These are phyloP conservation scores for Apiotrichum montevideense DNA, from an alignment of 1,284 basidiomycete species.

Conservation along the genomic window DNA sequence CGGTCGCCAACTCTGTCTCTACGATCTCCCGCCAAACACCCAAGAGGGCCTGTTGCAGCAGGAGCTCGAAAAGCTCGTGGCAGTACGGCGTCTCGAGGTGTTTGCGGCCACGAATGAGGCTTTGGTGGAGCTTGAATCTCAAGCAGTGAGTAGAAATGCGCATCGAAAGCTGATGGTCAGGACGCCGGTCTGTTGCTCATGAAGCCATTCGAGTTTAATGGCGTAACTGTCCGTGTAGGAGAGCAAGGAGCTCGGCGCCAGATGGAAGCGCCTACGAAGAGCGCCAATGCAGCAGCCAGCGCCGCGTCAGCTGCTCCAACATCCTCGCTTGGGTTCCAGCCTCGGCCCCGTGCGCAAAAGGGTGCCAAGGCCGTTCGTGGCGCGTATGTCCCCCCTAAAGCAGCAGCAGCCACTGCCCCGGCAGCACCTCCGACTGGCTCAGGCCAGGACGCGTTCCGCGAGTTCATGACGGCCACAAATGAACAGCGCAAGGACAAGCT, in stretches of 20 bases:
- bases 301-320: neutral
- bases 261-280: neutral
- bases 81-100: slow-evolving; percentile 69
- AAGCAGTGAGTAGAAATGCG: slow-evolving; percentile 37
- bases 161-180: slow-evolving; percentile 29
- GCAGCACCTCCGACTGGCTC: slow-evolving; percentile 1
- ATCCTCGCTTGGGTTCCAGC: slow-evolving; percentile 24
- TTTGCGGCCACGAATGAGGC: slow-evolving; percentile 64
- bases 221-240: slow-evolving; percentile 23
- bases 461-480: slow-evolving; percentile 39
- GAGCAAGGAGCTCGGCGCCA: slow-evolving; percentile 7
- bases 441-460: slow-evolving; percentile 39
- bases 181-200: slow-evolving; percentile 73
- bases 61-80: slow-evolving; percentile 66
- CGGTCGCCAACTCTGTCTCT: slow-evolving; percentile 60
- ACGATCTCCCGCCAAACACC: slow-evolving; percentile 62
- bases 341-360: slow-evolving; percentile 21
- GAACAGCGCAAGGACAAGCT: slow-evolving; percentile 24
- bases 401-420: slow-evolving; percentile 13
- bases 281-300: neutral
- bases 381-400: slow-evolving; percentile 24
- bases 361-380: slow-evolving; percentile 29
- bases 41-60: slow-evolving; percentile 89
- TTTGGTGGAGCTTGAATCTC: slow-evolving; percentile 65
- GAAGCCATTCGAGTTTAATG: slow-evolving; percentile 64